Percentiles rank a stretch among this genome's conserved stretches.
phyloP scores from a whole-genome alignment of 2,329 filamentous ascomycete genomes.

The Neurospora sp. region DNA sequence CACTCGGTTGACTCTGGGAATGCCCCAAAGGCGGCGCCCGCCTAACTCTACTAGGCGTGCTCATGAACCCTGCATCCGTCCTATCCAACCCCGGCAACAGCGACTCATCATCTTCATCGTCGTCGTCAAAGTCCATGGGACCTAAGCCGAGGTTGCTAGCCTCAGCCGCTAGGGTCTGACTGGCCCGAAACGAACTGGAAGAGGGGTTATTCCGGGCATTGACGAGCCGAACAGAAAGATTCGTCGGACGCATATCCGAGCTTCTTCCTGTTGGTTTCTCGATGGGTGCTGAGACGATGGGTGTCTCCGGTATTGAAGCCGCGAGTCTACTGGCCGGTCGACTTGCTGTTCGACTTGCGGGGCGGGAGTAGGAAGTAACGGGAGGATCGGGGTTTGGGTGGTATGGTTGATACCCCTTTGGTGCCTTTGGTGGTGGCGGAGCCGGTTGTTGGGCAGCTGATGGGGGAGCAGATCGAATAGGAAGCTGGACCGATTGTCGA shows the following conservation, averaged over 20 bases:
- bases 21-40: neutral
- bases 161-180: neutral
- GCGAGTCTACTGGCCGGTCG: neutral
- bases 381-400: neutral
- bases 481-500: neutral
- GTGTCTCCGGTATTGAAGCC: neutral
- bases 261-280: neutral
- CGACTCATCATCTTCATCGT: constrained; percentile 1
- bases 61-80: constrained; percentile 17
- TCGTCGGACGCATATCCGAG: neutral
- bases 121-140: constrained; percentile 18
- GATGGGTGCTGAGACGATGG: neutral
- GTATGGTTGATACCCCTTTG: neutral
- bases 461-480: neutral
- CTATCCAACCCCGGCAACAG: constrained; percentile 7
- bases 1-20: neutral
- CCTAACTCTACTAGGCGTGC: constrained; percentile 14
- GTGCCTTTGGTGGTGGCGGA: neutral
- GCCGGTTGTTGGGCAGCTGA: neutral
- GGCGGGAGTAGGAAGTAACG: neutral
- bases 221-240: neutral
- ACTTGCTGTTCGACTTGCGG: neutral
- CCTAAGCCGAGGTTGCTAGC: constrained; percentile 4
- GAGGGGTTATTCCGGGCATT: neutral
- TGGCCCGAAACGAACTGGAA: neutral